Conservation (phyloP, 2,329 filamentous ascomycete genomes). For the Diaporthe sp. region DNA sequence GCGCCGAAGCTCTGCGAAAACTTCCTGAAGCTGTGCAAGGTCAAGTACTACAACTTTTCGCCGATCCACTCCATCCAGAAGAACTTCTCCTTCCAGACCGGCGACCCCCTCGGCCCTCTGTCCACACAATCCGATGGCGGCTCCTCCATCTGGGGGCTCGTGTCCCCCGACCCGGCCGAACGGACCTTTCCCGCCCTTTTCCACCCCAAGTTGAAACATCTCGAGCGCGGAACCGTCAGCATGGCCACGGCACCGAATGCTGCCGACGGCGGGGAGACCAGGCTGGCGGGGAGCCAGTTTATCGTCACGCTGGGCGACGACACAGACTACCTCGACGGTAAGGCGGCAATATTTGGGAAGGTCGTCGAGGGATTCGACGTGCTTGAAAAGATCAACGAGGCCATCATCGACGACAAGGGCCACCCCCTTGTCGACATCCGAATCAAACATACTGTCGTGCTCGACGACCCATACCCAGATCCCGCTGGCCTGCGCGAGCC, state of each 20-base stretch:
- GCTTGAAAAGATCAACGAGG: conserved; percentile 91
- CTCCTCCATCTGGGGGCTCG: conserved; percentile 89
- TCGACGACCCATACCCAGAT: conserved; percentile 94
- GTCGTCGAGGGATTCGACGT: conserved; percentile 97
- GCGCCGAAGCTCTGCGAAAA: conserved; percentile 95
- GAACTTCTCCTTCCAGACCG: conserved; percentile 95
- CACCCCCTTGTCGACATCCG: conserved; percentile 94
- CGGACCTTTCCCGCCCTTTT: conserved; percentile 88
- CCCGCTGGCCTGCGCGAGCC: conserved; percentile 82
- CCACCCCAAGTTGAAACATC: conserved; percentile 88
- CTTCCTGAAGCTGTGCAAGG: conserved; percentile 98
- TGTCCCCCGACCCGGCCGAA: conserved; percentile 75
- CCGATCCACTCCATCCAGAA: conserved; percentile 94
- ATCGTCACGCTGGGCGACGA: conserved; percentile 91
- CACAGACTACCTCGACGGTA: conserved; percentile 90
- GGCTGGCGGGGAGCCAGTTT: conserved; percentile 91
- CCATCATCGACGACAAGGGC: conserved; percentile 88
- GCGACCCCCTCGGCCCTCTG: conserved; percentile 90
- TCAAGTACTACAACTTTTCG: conserved; percentile 99
- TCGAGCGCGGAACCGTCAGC: conserved; percentile 91
- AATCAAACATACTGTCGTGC: conserved; percentile 89
- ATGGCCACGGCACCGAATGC: conserved; percentile 91
- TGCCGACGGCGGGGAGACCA: conserved; percentile 78
- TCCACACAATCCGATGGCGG: conserved; percentile 91
- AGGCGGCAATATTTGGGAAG: conserved; percentile 94